Evolutionary conservation across 495 filamentous ascomycete species (phyloP).

Genomic region (Penicillium subrubescens): DNA sequence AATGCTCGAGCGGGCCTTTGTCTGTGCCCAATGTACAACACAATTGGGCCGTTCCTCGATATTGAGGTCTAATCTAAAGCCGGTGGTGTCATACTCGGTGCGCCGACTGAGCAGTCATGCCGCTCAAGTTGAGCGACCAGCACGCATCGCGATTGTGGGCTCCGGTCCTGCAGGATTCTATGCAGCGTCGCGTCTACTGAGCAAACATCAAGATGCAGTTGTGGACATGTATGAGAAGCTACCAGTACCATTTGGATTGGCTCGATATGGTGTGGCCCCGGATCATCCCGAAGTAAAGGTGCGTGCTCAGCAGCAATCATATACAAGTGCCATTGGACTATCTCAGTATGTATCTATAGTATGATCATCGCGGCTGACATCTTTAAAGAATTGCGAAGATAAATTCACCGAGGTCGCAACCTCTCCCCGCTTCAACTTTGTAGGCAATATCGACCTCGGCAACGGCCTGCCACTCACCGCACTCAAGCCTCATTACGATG

Average conservation of each 20-base stretch:
- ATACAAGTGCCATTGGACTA: background rate
- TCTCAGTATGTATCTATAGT: background rate
- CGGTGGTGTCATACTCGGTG: slow-evolving; percentile 5
- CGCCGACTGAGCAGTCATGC: slow-evolving; percentile 38
- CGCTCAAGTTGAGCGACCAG: slow-evolving; percentile 51
- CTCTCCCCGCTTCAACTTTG: slow-evolving; percentile 82
- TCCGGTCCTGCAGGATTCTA: slow-evolving; percentile 98
- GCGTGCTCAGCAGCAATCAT: slow-evolving; percentile 19
- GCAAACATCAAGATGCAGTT: slow-evolving; percentile 66
- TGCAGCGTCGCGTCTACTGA: slow-evolving; percentile 80
- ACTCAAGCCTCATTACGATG: slow-evolving; percentile 84
- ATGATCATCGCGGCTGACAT: background rate
- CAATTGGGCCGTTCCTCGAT: slow-evolving; percentile 17
- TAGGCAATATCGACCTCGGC: slow-evolving; percentile 86
- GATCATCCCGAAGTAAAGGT: slow-evolving; percentile 99
- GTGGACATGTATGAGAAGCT: slow-evolving; percentile 97
- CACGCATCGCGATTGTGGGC: slow-evolving; percentile 85
- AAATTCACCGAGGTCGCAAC: slow-evolving; percentile 86
- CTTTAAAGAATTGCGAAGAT: slow-evolving; percentile 80
- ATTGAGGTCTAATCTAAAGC: slow-evolving; percentile 2
- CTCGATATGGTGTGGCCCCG: slow-evolving; percentile 91
- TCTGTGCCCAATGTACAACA: slow-evolving; percentile 39
- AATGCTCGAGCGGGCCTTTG: slow-evolving; percentile 37
- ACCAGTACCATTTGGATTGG: slow-evolving; percentile 89
- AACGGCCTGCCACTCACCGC: slow-evolving; percentile 65